These are phyloP conservation scores for Podaxis sp. DNA, from an alignment of 768 basidiomycete species.

Conservation along the genomic window DNA sequence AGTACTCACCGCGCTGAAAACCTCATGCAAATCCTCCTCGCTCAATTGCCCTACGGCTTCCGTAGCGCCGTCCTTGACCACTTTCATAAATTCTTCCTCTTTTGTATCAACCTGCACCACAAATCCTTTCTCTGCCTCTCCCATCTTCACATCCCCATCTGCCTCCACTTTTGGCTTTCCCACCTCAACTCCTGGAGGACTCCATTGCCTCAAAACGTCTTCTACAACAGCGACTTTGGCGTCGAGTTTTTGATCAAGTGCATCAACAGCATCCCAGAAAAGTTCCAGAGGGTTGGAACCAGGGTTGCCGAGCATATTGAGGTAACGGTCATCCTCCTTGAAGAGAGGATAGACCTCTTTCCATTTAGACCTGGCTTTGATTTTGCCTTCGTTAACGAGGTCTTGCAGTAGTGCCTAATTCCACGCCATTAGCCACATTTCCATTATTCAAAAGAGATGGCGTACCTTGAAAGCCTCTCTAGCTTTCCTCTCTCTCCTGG, in stretches of 20 bases:
- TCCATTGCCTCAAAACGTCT: constrained; percentile 48
- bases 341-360: constrained; percentile 82
- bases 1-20: constrained; percentile 62
- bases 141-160: constrained; percentile 28
- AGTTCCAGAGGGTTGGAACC: constrained; percentile 95
- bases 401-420: constrained; percentile 68
- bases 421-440: not conserved
- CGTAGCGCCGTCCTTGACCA: constrained; percentile 59
- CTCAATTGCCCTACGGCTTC: constrained; percentile 47
- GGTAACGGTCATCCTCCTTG: constrained; percentile 78
- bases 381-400: constrained; percentile 60
- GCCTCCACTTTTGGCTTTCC: constrained; percentile 27
- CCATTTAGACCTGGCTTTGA: constrained; percentile 89
- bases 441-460: constrained; percentile 17
- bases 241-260: constrained; percentile 82
- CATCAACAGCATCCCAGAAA: constrained; percentile 93
- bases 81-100: constrained; percentile 58
- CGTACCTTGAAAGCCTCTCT: constrained; percentile 86
- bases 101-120: constrained; percentile 56
- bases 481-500: constrained; percentile 83
- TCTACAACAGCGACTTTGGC: constrained; percentile 72
- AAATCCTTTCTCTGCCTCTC: constrained; percentile 34
- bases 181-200: constrained; percentile 32
- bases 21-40: constrained; percentile 51
- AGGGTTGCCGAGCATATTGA: constrained; percentile 84